Base-by-base conservation (phyloP, 345 rosid species). In the Leavenworthia alabamica region DNA sequence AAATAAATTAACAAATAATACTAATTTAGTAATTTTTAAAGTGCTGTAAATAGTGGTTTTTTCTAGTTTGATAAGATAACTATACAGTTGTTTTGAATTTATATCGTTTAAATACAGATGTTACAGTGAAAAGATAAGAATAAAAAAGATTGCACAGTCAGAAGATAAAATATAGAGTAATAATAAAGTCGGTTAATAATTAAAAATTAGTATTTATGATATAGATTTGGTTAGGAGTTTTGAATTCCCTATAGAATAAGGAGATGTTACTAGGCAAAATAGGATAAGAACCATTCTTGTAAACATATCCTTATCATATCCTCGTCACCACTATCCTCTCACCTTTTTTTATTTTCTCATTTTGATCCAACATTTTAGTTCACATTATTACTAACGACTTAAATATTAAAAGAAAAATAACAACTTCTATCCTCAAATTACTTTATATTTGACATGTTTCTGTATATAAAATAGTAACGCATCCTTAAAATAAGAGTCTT, bases 301-400 rank as follows among this genome's bases (percentile, higher is more conserved):
- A 63, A 36, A 37, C 68, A 47, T 70, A 70, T 70, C 74, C 74
- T 51, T 22, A 39, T 70, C 74, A 47, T 63, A 50, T 62, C 74
- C 69, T 70, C 64, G 68, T 62, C 69, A 70, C 51, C 69, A 10
- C 62, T 31, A 54, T 45, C 58, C 49, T 26, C 3, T 52, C 28
- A 7, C 19, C 22, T 31, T 35, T 8, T 4, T 13, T 26, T 3
- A 27, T 19, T 45, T 33, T 42, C 37, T 62, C 0, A 23, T 62
- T 62, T 48, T 22, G 68, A 54, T 63, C 57, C 36, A 70, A 35
- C 10, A 0, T 8, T 62, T 31, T 39, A 29, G 40, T 56, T 63
- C 41, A 58, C 58, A 71, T 62, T 70, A 40, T 56, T 45, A 33
- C 3, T 56, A 39, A 53, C 49, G 67, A 61, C 73, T 52, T 60